A percentile compares a stretch with the other conserved stretches of the same genome.
phyloP scores from a whole-genome alignment of 1,284 basidiomycete genomes.

The Uromyces viciae-fabae region DNA sequence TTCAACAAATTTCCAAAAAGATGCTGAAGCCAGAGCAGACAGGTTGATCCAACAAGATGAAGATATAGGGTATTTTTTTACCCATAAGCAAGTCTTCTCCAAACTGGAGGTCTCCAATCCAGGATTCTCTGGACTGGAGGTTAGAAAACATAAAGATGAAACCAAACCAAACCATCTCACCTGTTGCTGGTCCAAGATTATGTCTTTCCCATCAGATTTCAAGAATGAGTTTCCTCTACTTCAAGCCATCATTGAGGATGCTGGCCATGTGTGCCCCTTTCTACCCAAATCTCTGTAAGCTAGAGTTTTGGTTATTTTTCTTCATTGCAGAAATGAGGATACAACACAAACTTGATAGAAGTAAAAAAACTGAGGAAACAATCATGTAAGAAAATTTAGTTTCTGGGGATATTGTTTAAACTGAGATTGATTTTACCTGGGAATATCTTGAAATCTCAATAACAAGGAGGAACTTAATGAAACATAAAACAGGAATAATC shows the following conservation, averaged over 20 bases:
- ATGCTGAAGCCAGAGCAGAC: background rate
- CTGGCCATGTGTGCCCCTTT: background rate
- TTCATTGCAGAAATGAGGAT: no score
- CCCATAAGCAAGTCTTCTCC: background rate
- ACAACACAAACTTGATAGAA: no score
- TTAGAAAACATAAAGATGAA: background rate
- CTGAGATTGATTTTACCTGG: no score
- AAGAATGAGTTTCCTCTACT: background rate
- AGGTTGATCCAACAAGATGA: background rate
- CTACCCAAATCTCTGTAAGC: constrained; percentile 18
- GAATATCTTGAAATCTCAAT: no score
- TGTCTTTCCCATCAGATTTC: background rate
- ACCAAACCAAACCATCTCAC: background rate
- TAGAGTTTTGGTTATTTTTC: no score
- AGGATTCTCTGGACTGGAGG: background rate
- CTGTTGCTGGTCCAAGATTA: background rate
- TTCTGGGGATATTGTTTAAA: no score
- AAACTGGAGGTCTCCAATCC: background rate
- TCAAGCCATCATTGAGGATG: constrained; percentile 11
- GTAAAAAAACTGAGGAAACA: no score
- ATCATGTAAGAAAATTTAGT: no score
- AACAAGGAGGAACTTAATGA: no score
- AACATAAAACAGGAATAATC: no score
- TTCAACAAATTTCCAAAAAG: background rate
- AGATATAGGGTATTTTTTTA: background rate